Evolutionary conservation across 2,329 filamentous ascomycete genomes (phyloP).

Genomic region (Cytospora mali): DNA sequence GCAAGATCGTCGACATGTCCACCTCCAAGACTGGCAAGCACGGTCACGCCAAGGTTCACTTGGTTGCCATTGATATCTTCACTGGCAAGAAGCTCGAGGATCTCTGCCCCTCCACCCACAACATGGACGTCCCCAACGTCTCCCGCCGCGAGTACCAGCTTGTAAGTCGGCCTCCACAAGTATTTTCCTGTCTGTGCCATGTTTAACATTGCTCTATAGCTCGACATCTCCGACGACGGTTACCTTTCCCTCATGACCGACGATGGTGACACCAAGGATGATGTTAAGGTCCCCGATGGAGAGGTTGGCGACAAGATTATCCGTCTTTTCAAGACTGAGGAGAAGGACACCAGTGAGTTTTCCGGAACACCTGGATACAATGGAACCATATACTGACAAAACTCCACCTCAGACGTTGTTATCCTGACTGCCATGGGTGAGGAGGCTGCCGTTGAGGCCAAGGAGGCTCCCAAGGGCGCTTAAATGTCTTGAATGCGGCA

Average conservation of each 20-base stretch:
- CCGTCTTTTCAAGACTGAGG: slow-evolving; percentile 77
- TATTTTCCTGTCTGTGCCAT: slow-evolving; percentile 8
- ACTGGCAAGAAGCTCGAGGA: slow-evolving; percentile 99
- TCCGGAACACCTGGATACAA: not conserved
- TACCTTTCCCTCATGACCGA: slow-evolving; percentile 94
- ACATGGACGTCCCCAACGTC: slow-evolving; percentile 98
- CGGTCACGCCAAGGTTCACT: slow-evolving; percentile 99
- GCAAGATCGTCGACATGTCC: slow-evolving; percentile 99
- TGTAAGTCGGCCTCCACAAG: slow-evolving; percentile 59
- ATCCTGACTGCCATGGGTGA: slow-evolving; percentile 96
- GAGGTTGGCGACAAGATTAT: slow-evolving; percentile 86
- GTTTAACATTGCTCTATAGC: slow-evolving; percentile 52
- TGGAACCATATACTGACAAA: slow-evolving; percentile 30
- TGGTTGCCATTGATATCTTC: slow-evolving; percentile 98
- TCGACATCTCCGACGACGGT: slow-evolving; percentile 90
- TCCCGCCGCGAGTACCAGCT: slow-evolving; percentile 88
- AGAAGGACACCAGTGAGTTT: slow-evolving; percentile 89
- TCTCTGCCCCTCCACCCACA: slow-evolving; percentile 94
- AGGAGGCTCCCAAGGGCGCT: slow-evolving; percentile 72
- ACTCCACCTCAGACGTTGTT: slow-evolving; percentile 72
- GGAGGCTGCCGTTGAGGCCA: slow-evolving; percentile 87
- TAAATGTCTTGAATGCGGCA: slow-evolving; percentile 31
- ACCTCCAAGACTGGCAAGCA: slow-evolving; percentile 99
- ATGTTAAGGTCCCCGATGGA: slow-evolving; percentile 89
- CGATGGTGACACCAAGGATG: slow-evolving; percentile 85